Evolutionary conservation across 1,284 basidiomycete genomes (phyloP).

Genomic region (Malassezia sp.): DNA sequence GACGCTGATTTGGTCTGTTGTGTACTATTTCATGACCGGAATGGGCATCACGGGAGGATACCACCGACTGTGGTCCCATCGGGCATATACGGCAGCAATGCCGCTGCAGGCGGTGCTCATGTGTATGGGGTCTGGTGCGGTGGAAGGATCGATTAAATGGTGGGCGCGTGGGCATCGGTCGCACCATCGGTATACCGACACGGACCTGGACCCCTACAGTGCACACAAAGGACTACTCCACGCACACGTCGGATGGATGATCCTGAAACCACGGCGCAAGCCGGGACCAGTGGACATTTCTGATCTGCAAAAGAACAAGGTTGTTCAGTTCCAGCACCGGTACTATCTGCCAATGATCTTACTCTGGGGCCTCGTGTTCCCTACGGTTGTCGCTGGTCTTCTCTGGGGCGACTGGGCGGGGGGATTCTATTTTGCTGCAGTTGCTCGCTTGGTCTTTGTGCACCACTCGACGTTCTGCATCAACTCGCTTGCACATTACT

Average conservation of each 20-base stretch:
- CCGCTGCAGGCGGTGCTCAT: conserved; percentile 39
- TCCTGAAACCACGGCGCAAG: conserved; percentile 44
- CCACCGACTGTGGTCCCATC: conserved; percentile 45
- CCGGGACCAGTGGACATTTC: conserved; percentile 44
- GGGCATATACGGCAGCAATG: conserved; percentile 33
- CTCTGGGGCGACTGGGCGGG: conserved; percentile 44
- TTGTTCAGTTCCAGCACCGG: conserved; percentile 45
- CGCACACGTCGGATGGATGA: conserved; percentile 46
- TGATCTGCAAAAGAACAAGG: conserved; percentile 39
- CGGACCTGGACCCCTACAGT: conserved; percentile 45
- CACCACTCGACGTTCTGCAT: conserved; percentile 47
- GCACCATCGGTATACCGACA: conserved; percentile 47
- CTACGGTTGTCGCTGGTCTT: conserved; percentile 44
- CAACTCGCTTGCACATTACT: conserved; percentile 46
- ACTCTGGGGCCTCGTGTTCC: conserved; percentile 40
- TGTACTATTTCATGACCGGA: conserved; percentile 44
- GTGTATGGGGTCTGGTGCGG: conserved; percentile 42
- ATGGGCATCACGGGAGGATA: conserved; percentile 44
- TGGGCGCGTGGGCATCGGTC: conserved; percentile 46
- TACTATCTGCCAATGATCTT: conserved; percentile 44
- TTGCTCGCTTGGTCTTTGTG: conserved; percentile 41
- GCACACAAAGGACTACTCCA: conserved; percentile 44
- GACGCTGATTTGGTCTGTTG: conserved; percentile 29
- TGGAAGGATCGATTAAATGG: conserved; percentile 45
- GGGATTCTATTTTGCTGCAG: conserved; percentile 43